Base-by-base conservation (phyloP, 1,139 yeast genomes). In the Blastobotrys serpentis region DNA sequence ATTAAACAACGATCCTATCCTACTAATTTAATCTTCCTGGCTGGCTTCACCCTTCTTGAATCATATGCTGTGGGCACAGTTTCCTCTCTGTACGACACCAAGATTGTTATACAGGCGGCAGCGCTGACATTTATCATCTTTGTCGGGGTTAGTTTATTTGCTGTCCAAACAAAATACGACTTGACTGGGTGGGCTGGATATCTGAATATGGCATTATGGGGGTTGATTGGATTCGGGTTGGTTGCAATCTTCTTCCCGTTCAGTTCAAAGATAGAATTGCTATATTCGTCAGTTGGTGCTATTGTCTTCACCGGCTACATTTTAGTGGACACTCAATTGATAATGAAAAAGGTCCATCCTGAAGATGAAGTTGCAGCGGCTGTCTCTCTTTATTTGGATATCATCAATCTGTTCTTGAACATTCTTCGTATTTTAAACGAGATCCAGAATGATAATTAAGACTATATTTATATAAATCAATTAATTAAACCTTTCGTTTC, bases 331-430 rank as follows among this genome's bases (percentile, higher is more conserved):
- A 88, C 96, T 22, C 96, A 88, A 68, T 68, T 80, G 55, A 78
- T 92, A 47, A 77, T 88, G 79, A 84, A 86, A 61, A 84, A 82
- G 51, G 84, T 78, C 59, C 86, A 85, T 62, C 84, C 94, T 52
- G 96, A 86, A 56, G 96, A 89, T 59, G 95, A 87, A 59, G 77
- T 90, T 16, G 80, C 85, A 23, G 88, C 95, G 45, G 80, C 94
- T 14, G 81, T 88, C 62, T 72, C 79, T 55, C 75, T 88, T 52
- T 88, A 88, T 66, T 75, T 88, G 73, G 96, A 88, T 64, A 76
- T 88, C 43, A 73, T 88, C 67, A 88, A 88, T 68, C 75, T 88
- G 69, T 88, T 88, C 71, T 67, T 88, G 57, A 82, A 80, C 66
- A 82, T 88, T 55, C 75, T 88, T 64, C 74, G 95, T 52, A 75